Base-by-base conservation (phyloP, 768 basidiomycete genomes). In the Leccinum variicolor region DNA sequence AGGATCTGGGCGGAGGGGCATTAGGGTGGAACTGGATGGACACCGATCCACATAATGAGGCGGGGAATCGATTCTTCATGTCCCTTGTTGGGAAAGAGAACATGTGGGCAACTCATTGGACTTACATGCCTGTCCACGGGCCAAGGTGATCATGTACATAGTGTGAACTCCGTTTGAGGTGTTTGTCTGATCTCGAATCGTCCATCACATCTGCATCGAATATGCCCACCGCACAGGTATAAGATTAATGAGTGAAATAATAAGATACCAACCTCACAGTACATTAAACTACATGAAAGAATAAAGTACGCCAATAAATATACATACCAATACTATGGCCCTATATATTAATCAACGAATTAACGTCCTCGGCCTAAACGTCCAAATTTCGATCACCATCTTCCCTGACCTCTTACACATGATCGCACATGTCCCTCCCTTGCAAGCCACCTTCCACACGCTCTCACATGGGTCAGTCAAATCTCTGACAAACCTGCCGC, bases 381-480 rank as follows among this genome's bases (percentile, higher is more conserved):
- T 87, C 85, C 92, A 89, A 53, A 95, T 84, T 79, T 96, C 95
- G 73, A 95, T 83, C 19, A 90, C 85, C 53, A 90, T 94, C 78
- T 87, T 89, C 26, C 86, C 89, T 29, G 78, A 84, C 57, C 90
- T 79, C 77, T 84, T 86, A 74, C 90, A 91, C 77, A 94, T 83
- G 43, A 97, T 78, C 19, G 88, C 91, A 69, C 85, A 89, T 51
- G 83, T 83, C 69, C 90, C 85, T 29, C 81, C 76, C 67, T 82
- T 79, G 75, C 86, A 89, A 39, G 79, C 84, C 43, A 93, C 88
- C 75, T 92, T 86, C 95, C 94, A 98, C 53, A 94, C 86, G 56
- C 82, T 84, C 69, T 95, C 92, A 58, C 87, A 87, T 23, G 80
- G 81, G 57, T 87, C 86, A 49, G 81, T 86, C 66, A 96, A 68